These are phyloP conservation scores for Funneliformis caledonium DNA, from an alignment of 371 early-diverging fungal genomes.

Conservation along the genomic window DNA sequence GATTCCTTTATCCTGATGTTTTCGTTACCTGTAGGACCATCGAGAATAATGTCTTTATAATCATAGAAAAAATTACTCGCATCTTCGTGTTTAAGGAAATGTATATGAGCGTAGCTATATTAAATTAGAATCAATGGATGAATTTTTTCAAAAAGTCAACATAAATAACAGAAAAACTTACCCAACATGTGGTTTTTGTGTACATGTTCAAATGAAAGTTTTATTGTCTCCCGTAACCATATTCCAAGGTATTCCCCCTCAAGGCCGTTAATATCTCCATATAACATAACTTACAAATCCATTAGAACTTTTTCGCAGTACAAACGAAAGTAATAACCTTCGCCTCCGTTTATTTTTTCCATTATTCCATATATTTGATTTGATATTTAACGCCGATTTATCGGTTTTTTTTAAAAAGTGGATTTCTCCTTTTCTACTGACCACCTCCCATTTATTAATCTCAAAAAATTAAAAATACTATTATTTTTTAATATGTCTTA, in stretches of 20 bases:
- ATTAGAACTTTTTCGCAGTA: too few species aligned
- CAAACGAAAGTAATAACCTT: too few species aligned
- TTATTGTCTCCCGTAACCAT: not conserved
- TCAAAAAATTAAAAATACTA: too few species aligned
- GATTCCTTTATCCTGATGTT: too few species aligned
- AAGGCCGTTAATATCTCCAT: not conserved
- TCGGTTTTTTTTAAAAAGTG: too few species aligned
- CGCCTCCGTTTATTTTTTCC: too few species aligned
- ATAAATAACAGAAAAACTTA: slow-evolving; percentile 38
- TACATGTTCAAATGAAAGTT: not conserved
- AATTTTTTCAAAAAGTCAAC: not conserved
- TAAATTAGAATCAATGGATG: slow-evolving; percentile 30
- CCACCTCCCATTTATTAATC: too few species aligned
- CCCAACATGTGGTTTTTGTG: slow-evolving; percentile 43
- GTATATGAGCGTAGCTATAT: slow-evolving; percentile 9
- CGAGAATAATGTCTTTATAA: not conserved
- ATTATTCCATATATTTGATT: too few species aligned
- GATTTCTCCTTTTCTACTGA: too few species aligned
- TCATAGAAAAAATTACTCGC: not conserved
- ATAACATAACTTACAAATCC: not conserved
- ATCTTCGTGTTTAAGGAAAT: not conserved
- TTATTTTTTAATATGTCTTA: too few species aligned
- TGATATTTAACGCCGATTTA: too few species aligned
- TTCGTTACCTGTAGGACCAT: not conserved
- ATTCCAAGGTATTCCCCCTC: not conserved